Conservation (phyloP, 306 rosid genomes). For the Luffa aegyptiaca region DNA sequence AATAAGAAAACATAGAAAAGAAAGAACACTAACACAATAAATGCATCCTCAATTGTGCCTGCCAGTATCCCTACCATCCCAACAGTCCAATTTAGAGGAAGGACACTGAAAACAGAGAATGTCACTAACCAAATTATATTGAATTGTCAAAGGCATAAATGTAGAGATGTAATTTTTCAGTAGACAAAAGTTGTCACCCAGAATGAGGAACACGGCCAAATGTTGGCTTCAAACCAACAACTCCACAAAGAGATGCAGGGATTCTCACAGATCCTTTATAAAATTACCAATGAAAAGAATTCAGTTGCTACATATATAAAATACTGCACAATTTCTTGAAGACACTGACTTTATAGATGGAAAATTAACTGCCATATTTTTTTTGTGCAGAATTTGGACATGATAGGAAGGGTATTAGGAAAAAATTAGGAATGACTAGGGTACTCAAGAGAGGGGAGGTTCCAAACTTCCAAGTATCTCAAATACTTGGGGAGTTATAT, state of each 20-base stretch:
- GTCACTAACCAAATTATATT: slow-evolving; percentile 4
- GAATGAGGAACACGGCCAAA: slow-evolving; percentile 70
- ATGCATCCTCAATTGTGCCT: slow-evolving; percentile 70
- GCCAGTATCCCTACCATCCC: slow-evolving; percentile 95
- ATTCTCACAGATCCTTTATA: slow-evolving; percentile 79
- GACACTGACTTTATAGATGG: neutral
- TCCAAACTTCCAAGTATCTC: too few species aligned
- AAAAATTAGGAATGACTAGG: too few species aligned
- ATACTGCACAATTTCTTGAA: neutral
- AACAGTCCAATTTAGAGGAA: slow-evolving; percentile 92
- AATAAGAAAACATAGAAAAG: slow-evolving; percentile 2
- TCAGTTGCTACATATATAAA: neutral
- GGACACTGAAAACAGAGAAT: slow-evolving; percentile 48
- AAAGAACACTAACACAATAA: slow-evolving; percentile 46
- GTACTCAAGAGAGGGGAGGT: too few species aligned
- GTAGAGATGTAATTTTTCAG: neutral
- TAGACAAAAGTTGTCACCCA: slow-evolving; percentile 41
- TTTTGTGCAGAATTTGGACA: neutral
- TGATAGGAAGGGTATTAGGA: too few species aligned
- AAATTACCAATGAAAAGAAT: slow-evolving; percentile 11
- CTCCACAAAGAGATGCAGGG: slow-evolving; percentile 97
- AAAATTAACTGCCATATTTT: neutral
- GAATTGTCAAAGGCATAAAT: slow-evolving; percentile 6
- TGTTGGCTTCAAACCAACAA: slow-evolving; percentile 82
- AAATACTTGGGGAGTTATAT: too few species aligned